phyloP scores from a whole-genome alignment of 768 basidiomycete genomes.

The Pisolithus microcarpus region DNA sequence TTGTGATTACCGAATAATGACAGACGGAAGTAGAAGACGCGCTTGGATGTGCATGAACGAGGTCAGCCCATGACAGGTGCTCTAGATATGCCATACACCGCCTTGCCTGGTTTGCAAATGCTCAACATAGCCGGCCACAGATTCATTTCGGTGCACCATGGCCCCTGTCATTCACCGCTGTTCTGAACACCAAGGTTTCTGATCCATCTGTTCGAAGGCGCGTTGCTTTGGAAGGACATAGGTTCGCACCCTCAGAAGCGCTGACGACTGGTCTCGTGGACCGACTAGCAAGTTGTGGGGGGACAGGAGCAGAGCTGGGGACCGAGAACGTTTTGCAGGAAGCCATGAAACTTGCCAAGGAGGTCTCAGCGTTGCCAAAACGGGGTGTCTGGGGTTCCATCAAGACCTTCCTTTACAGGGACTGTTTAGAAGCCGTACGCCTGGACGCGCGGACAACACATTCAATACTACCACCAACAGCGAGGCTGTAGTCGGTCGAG shows the following conservation, averaged over 20 bases:
- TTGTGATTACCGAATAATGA: conserved; percentile 89
- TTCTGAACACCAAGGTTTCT: conserved; percentile 60
- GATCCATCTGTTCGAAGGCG: conserved; percentile 55
- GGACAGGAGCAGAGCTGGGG: conserved; percentile 40
- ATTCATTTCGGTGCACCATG: conserved; percentile 78
- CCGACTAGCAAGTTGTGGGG: conserved; percentile 34
- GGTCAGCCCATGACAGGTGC: conserved; percentile 28
- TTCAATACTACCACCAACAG: conserved; percentile 1
- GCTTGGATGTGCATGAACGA: conserved; percentile 95
- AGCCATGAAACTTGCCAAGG: conserved; percentile 55
- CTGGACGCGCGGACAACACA: conserved; percentile 12
- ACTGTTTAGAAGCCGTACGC: conserved; percentile 39
- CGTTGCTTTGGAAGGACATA: conserved; percentile 72
- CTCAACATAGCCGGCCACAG: conserved; percentile 25
- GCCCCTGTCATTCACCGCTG: conserved; percentile 62
- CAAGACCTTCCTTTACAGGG: conserved; percentile 55
- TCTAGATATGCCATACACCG: not conserved
- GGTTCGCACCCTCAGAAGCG: conserved; percentile 70
- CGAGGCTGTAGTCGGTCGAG: conserved; percentile 1
- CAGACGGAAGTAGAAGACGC: conserved; percentile 65
- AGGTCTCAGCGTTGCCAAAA: conserved; percentile 43
- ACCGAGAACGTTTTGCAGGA: conserved; percentile 56
- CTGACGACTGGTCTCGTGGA: conserved; percentile 63
- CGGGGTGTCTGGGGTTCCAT: conserved; percentile 68
- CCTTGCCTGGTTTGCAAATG: not conserved